phyloP scores from a whole-genome alignment of 192 early-diverging fungal species.

The Backusella psychrophila region DNA sequence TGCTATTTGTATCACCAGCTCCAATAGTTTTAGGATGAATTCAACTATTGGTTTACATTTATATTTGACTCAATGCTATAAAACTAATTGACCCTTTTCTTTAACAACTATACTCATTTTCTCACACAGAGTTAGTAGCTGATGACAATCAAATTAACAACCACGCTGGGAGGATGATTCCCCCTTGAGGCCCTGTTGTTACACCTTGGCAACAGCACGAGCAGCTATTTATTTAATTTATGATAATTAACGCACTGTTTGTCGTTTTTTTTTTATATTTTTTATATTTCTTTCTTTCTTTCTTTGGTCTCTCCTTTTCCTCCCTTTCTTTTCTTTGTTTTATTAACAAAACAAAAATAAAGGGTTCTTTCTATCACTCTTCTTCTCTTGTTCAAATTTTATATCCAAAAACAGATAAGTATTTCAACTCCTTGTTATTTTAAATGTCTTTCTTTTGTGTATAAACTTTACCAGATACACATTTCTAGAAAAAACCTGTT shows the following conservation, averaged over 20 bases:
- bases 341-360: slow-evolving; percentile 1
- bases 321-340: background rate
- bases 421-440: background rate
- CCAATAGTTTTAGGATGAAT: too few relatives aligned
- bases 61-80: background rate
- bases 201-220: slow-evolving; percentile 9
- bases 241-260: background rate
- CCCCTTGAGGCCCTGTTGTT: slow-evolving; percentile 30
- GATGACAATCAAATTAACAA: slow-evolving; percentile 83
- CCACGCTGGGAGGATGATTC: slow-evolving; percentile 40
- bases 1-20: too few relatives aligned
- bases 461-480: too few relatives aligned
- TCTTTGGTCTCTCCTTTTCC: background rate
- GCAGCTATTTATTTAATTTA: slow-evolving; percentile 5
- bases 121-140: slow-evolving; percentile 60
- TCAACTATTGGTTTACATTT: too few relatives aligned
- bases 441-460: background rate
- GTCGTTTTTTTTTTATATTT: background rate
- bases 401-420: background rate
- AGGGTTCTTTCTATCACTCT: background rate
- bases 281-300: background rate
- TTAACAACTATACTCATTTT: background rate
- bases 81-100: background rate
- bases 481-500: background rate
- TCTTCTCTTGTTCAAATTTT: background rate